Evolutionary conservation across 306 rosid species (phyloP), one percentile per base, ranked within the genome.

Genomic region (Pterocarpus macrocarpus): DNA sequence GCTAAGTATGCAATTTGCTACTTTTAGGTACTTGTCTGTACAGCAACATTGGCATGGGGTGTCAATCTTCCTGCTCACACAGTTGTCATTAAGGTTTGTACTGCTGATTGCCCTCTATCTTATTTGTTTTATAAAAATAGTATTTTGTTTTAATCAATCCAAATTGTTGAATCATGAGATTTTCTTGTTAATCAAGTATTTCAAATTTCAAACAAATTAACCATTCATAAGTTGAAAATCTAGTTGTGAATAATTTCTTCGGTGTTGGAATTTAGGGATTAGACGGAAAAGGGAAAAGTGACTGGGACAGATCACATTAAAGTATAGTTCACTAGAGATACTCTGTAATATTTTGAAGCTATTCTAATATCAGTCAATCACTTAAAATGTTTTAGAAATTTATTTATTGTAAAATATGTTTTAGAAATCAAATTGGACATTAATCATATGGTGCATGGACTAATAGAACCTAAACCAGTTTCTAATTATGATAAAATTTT

Each of bases 41-140:
- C 99, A 15, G 99, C 97, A 85, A 95, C 97, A 55, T 80, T 95
- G 91, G 99, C 99, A 66, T 95, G 99, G 99, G 99, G 99, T 70
- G 99, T 95, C 80, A 95, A 95, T 86, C 91, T 95, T 59, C 97
- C 99, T 32, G 99, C 99, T 82, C 99, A 95, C 88, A 95, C 99
- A 12, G 99, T 95, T 85, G 95, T 95, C 82, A 93, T 95, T 72
- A 95, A 95, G 98, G 98, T 95, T 81, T 86, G 90, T 75, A 64
- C 50, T 81, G 64, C 36, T 6, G 35, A 39, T 49, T 62, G 4
- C 50, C 15, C 43, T 58, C 17, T 50, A 33, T 47, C 45, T 39
- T 56, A 30, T 63, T 57, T 76, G 49, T 41, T 76, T 53, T 44
- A 63, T 70, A 34, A 56, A 71, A 62, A 50, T 77, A 52, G 62